phyloP scores from a whole-genome alignment of 2,329 filamentous ascomycete genomes.

The Pseudogymnoascus sp. region DNA sequence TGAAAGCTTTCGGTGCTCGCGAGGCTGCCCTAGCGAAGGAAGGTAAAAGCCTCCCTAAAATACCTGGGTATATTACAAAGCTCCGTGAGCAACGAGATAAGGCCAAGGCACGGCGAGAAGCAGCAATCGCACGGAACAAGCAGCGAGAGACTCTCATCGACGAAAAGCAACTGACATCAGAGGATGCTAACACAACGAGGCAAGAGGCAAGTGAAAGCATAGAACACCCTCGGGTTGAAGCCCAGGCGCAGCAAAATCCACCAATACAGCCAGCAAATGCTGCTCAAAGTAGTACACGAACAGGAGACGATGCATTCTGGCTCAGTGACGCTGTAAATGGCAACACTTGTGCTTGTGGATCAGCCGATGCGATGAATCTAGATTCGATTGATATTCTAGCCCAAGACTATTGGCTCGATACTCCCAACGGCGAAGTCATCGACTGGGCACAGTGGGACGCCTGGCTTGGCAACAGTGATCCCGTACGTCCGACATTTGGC shows the following conservation, averaged over 20 bases:
- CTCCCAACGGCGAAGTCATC: constrained; percentile 16
- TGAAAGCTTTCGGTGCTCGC: constrained; percentile 13
- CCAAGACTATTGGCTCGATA: constrained; percentile 19
- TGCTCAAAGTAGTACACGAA: constrained; percentile 4
- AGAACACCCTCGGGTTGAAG: constrained; percentile 1
- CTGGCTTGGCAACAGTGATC: constrained; percentile 20
- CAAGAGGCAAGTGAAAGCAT: not conserved
- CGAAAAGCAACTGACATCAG: not conserved
- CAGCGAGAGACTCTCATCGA: not conserved
- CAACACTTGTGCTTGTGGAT: constrained; percentile 7
- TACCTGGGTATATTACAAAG: constrained; percentile 20
- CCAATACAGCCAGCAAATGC: constrained; percentile 5
- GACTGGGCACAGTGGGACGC: constrained; percentile 26
- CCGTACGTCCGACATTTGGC: not conserved
- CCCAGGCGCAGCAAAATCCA: constrained; percentile 9
- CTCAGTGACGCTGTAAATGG: constrained; percentile 14
- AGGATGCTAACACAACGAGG: not conserved
- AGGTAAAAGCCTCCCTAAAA: not conserved
- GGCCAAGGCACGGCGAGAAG: constrained; percentile 15
- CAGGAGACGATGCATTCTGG: constrained; percentile 19
- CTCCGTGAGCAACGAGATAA: constrained; percentile 21
- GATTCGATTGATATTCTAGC: constrained; percentile 21
- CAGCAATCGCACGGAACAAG: constrained; percentile 1
- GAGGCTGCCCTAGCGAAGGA: constrained; percentile 15
- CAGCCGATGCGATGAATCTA: constrained; percentile 18